Evolutionary conservation across 2,329 filamentous ascomycete species (phyloP), one percentile per base, ranked within the genome.

Genomic region (Aureobasidium sp.): DNA sequence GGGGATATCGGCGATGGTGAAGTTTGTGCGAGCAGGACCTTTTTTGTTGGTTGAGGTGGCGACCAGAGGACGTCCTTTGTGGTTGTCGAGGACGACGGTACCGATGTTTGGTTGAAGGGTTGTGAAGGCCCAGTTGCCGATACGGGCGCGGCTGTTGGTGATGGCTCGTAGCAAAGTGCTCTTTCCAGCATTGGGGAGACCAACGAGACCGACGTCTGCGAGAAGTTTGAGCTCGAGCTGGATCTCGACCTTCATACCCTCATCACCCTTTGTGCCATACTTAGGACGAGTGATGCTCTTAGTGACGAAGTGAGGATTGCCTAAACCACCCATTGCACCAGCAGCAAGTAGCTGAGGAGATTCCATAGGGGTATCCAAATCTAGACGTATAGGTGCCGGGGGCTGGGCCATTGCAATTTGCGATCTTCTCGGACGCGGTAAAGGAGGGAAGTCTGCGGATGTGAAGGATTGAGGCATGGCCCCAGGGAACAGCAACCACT

Each of bases 61-160:
- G 39, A 85, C 71, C 6, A 76, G 64, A 1, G 91, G 90, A 0
- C 90, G 85, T 2, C 92, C 91, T 62, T 85, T 86, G 76, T 94
- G 84, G 71, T 92, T 85, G 73, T 99, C 94, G 11, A 99, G 82
- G 14, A 97, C 88, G 7, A 99, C 91, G 0, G 94, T 99, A 55
- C 94, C 94, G 60, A 99, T 95, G 67, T 96, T 97, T 3, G 94
- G 94, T 67, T 92, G 88, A 9, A 99, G 80, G 0, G 94, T 99
- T 3, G 94, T 99, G 73, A 99, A 99, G 10, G 91, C 93, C 94
- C 94, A 99, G 72, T 89, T 87, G 44, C 94, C 94, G 5, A 99
- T 86, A 42, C 94, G 85, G 1, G 94, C 90, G 63, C 91, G 87
- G 72, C 90, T 95, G 73, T 92, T 92, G 68, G 87, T 96, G 68